phyloP scores from a whole-genome alignment of 2,329 filamentous ascomycete species.

The Fusarium neocosmosporiellum region DNA sequence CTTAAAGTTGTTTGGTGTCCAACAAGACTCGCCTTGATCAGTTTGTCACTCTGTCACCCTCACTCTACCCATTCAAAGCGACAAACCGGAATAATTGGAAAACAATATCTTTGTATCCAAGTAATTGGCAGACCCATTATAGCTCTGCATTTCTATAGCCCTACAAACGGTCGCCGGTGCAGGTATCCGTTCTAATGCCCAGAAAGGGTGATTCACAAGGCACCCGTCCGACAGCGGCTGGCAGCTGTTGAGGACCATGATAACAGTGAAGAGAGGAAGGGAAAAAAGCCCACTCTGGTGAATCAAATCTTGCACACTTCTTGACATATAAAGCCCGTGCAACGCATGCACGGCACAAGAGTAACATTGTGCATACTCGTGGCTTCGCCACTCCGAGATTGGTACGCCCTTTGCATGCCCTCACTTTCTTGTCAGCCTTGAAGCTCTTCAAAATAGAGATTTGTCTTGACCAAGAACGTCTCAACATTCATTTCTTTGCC shows the following conservation, averaged over 20 bases:
- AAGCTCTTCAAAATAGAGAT: conserved; percentile 4
- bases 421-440: conserved; percentile 19
- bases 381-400: conserved; percentile 18
- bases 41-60: background rate
- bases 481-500: background rate
- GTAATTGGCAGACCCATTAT: background rate
- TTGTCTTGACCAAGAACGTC: background rate
- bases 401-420: conserved; percentile 24
- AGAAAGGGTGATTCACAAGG: conserved; percentile 26
- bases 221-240: conserved; percentile 31
- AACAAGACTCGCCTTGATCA: background rate
- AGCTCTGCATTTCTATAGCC: background rate
- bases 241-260: conserved; percentile 34
- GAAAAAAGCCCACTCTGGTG: background rate
- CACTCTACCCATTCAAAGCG: background rate
- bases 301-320: conserved; percentile 25
- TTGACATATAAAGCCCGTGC: conserved; percentile 25
- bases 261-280: background rate
- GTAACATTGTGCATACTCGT: conserved; percentile 28
- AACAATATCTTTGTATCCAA: background rate
- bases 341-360: conserved; percentile 24
- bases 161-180: conserved; percentile 8
- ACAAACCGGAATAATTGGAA: background rate
- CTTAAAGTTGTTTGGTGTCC: background rate
- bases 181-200: conserved; percentile 16